Evolutionary conservation across 2,329 filamentous ascomycete species (phyloP).

Genomic region (Talaromyces rugulosus): DNA sequence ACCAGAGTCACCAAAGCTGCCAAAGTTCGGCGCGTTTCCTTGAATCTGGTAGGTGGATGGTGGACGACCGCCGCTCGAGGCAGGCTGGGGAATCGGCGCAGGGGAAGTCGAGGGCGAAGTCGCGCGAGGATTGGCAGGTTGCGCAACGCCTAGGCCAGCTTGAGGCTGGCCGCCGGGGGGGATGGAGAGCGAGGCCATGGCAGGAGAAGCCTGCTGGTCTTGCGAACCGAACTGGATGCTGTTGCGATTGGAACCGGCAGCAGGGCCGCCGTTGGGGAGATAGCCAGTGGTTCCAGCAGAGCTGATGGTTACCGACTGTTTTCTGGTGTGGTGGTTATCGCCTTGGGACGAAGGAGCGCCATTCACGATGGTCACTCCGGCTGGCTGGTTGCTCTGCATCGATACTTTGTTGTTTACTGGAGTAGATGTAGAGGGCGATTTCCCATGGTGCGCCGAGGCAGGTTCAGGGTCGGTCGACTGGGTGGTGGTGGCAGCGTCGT

Average conservation of each 20-base stretch:
- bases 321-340: constrained; percentile 66
- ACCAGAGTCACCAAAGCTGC: constrained; percentile 68
- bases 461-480: constrained; percentile 52
- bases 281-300: constrained; percentile 73
- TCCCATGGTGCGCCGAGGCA: constrained; percentile 52
- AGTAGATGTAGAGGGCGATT: constrained; percentile 59
- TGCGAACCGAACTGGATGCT: constrained; percentile 78
- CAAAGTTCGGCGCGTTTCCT: constrained; percentile 71
- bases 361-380: constrained; percentile 61
- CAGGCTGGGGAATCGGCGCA: constrained; percentile 86
- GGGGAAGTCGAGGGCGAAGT: constrained; percentile 84
- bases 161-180: constrained; percentile 39
- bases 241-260: constrained; percentile 45
- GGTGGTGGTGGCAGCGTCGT: constrained; percentile 61
- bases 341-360: constrained; percentile 52
- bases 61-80: constrained; percentile 76
- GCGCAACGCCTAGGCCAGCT: constrained; percentile 44
- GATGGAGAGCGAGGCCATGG: constrained; percentile 57
- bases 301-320: constrained; percentile 87
- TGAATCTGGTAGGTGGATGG: constrained; percentile 70
- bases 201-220: constrained; percentile 59
- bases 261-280: constrained; percentile 70
- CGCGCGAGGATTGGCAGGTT: constrained; percentile 64
- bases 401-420: constrained; percentile 71
- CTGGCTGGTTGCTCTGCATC: constrained; percentile 43